Percentiles rank a stretch among this genome's conserved stretches.
Conservation (phyloP, 2,329 filamentous ascomycete genomes). For the Lecanoromycetidae sp. region DNA sequence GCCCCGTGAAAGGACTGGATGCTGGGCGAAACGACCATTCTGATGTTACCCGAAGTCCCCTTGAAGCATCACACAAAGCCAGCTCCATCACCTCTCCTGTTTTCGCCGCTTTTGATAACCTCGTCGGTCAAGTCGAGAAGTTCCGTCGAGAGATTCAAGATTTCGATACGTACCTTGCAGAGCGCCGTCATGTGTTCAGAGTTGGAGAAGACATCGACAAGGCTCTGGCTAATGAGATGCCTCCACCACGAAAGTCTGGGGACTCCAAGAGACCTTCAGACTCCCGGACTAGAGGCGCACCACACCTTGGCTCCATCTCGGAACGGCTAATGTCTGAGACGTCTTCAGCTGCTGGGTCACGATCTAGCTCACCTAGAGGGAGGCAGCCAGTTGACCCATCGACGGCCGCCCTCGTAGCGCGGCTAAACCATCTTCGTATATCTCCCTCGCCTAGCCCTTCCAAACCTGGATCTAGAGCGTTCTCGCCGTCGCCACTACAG, state of each 20-base stretch:
- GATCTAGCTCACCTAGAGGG: slow-evolving; percentile 18
- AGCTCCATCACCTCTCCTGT: slow-evolving; percentile 32
- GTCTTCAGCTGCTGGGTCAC: slow-evolving; percentile 10
- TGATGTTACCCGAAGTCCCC: neutral
- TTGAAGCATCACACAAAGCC: no score
- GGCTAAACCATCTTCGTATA: slow-evolving; percentile 14
- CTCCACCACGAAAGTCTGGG: slow-evolving; percentile 11
- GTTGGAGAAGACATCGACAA: slow-evolving; percentile 18
- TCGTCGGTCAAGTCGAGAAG: slow-evolving; percentile 49
- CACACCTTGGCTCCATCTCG: slow-evolving; percentile 18
- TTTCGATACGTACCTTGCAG: slow-evolving; percentile 54
- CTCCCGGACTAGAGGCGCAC: neutral
- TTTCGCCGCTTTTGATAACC: slow-evolving; percentile 44
- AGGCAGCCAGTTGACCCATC: slow-evolving; percentile 11
- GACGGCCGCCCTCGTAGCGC: slow-evolving; percentile 10
- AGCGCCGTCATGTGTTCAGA: slow-evolving; percentile 18
- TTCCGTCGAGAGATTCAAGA: slow-evolving; percentile 56
- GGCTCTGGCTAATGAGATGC: slow-evolving; percentile 6
- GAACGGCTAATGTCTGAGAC: slow-evolving; percentile 15
- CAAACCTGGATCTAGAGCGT: slow-evolving; percentile 5
- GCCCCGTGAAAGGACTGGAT: no score
- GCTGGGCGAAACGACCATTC: no score
- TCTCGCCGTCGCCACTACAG: slow-evolving; percentile 19
- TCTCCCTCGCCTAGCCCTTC: slow-evolving; percentile 16
- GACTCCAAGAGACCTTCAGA: slow-evolving; percentile 2